These are phyloP conservation scores for Ziziphus jujuba DNA, from an alignment of 306 rosid species.

Conservation along the genomic window DNA sequence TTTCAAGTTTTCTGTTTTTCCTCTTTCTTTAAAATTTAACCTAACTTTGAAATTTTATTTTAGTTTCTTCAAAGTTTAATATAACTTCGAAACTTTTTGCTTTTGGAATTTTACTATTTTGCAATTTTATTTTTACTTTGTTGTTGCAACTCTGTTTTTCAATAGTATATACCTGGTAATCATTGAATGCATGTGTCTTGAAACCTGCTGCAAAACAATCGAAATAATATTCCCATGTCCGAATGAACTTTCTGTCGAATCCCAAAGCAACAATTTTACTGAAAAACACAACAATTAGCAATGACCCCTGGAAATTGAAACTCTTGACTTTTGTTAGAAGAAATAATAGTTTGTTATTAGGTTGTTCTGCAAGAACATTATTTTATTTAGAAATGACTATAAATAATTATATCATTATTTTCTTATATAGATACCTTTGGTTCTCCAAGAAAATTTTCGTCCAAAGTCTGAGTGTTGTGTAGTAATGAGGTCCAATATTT, in stretches of 20 bases:
- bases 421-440: conserved; percentile 38
- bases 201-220: conserved; percentile 89
- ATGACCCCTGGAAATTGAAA: background rate
- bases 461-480: conserved; percentile 78
- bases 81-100: too few relatives aligned
- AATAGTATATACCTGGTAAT: background rate
- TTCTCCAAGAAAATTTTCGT: conserved; percentile 69
- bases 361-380: too few relatives aligned
- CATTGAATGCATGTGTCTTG: conserved; percentile 66
- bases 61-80: too few relatives aligned
- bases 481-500: conserved; percentile 83
- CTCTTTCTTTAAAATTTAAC: too few relatives aligned
- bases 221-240: conserved; percentile 92
- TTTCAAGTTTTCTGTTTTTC: too few relatives aligned
- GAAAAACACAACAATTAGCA: background rate
- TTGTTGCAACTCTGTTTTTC: too few relatives aligned
- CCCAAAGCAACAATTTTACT: conserved; percentile 66
- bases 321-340: too few relatives aligned
- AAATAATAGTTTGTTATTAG: too few relatives aligned
- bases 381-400: too few relatives aligned
- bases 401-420: background rate
- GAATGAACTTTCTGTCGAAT: conserved; percentile 67
- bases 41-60: too few relatives aligned
- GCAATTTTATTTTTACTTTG: too few relatives aligned
- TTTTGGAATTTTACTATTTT: too few relatives aligned